phyloP scores from a whole-genome alignment of 1,284 basidiomycete genomes.

The Macrocybe sp. region DNA sequence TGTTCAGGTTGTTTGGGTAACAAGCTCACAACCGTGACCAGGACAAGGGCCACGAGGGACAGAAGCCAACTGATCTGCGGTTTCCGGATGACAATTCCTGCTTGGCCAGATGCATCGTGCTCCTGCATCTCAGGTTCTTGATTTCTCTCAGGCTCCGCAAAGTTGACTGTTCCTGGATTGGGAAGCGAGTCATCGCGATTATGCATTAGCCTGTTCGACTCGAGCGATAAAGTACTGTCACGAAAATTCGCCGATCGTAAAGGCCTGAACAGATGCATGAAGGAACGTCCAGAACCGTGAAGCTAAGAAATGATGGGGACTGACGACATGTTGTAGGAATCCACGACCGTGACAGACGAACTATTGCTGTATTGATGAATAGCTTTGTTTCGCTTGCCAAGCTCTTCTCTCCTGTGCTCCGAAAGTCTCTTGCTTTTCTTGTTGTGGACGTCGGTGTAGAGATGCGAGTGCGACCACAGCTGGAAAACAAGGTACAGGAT shows the following conservation, averaged over 20 bases:
- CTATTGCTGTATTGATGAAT: neutral
- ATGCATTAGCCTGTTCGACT: too few species aligned
- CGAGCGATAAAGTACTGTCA: too few species aligned
- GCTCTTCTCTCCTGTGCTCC: neutral
- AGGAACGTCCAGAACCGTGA: too few species aligned
- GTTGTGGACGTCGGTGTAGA: conserved; percentile 59
- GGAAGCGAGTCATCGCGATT: too few species aligned
- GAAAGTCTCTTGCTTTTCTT: conserved; percentile 38
- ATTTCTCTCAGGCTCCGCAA: too few species aligned
- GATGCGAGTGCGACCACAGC: conserved; percentile 80
- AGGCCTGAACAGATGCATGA: too few species aligned
- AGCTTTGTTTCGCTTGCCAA: neutral
- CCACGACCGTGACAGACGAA: neutral
- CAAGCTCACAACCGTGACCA: conserved; percentile 59
- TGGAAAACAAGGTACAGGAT: conserved; percentile 79
- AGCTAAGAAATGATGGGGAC: too few species aligned
- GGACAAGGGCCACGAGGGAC: conserved; percentile 49
- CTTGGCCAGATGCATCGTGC: conserved; percentile 8
- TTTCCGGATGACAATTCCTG: conserved; percentile 12
- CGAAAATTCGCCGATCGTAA: too few species aligned
- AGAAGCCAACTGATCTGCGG: conserved; percentile 60
- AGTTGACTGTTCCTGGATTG: too few species aligned
- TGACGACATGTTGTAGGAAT: too few species aligned
- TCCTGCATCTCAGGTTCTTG: neutral
- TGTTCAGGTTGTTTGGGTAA: neutral